phyloP scores from a whole-genome alignment of 306 rosid genomes.

The Corylus heterophylla region DNA sequence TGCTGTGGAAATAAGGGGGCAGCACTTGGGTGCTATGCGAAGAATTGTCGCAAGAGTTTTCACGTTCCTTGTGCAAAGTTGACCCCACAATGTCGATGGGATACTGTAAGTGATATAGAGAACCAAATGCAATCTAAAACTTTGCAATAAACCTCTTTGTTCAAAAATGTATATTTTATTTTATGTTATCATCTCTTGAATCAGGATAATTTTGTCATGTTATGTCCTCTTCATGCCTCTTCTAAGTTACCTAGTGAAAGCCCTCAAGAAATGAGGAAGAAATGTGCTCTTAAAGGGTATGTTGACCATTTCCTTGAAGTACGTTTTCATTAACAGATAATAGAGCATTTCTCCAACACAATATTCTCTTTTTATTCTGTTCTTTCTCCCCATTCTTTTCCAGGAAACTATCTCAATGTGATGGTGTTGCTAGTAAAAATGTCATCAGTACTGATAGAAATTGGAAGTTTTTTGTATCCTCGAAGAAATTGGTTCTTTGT shows the following conservation, averaged over 20 bases:
- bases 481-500: conserved; percentile 72
- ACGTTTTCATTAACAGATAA: background rate
- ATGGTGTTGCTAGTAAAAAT: conserved; percentile 33
- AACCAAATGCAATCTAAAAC: conserved; percentile 5
- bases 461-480: conserved; percentile 40
- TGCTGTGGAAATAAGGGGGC: conserved; percentile 90
- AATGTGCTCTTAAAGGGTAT: conserved; percentile 37
- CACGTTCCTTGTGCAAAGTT: conserved; percentile 83
- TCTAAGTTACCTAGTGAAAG: conserved; percentile 61
- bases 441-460: conserved; percentile 20
- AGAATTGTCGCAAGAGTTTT: conserved; percentile 88
- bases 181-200: conserved; percentile 10
- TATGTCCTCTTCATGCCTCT: conserved; percentile 80
- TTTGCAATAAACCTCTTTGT: background rate
- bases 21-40: conserved; percentile 83
- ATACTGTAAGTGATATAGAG: conserved; percentile 49
- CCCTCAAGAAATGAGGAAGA: conserved; percentile 46
- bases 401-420: conserved; percentile 32
- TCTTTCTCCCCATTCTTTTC: conserved; percentile 5
- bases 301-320: background rate
- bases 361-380: conserved; percentile 12
- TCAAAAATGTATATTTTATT: conserved; percentile 11
- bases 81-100: conserved; percentile 92
- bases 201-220: conserved; percentile 86
- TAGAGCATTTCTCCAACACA: background rate